Percentiles rank a stretch among this genome's conserved stretches.
phyloP scores from a whole-genome alignment of 2,329 filamentous ascomycete genomes.

The Trichophyton simii region DNA sequence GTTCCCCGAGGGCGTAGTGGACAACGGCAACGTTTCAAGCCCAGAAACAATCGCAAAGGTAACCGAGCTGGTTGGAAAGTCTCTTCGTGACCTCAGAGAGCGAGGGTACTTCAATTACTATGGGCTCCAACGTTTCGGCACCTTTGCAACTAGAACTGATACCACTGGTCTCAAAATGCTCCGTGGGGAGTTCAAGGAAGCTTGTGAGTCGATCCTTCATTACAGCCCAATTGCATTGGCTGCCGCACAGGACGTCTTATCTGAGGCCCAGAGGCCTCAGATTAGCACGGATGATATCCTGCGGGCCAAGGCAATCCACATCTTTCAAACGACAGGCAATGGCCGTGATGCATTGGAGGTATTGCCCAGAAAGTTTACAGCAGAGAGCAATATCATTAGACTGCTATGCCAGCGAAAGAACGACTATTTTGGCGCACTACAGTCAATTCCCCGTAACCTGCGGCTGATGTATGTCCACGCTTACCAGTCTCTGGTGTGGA shows the following conservation, averaged over 20 bases:
- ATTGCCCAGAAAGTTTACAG: constrained; percentile 69
- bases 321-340: constrained; percentile 54
- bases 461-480: constrained; percentile 93
- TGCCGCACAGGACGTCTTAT: constrained; percentile 38
- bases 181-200: constrained; percentile 65
- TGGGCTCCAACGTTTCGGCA: constrained; percentile 91
- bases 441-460: constrained; percentile 66
- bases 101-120: constrained; percentile 96
- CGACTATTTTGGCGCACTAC: constrained; percentile 72
- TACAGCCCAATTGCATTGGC: constrained; percentile 55
- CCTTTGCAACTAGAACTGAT: constrained; percentile 75
- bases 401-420: constrained; percentile 49
- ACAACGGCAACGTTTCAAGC: constrained; percentile 20
- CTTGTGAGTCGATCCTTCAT: constrained; percentile 62
- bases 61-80: constrained; percentile 37
- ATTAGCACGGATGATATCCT: constrained; percentile 63
- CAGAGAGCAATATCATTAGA: constrained; percentile 65
- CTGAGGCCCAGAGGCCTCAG: constrained; percentile 30
- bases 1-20: constrained; percentile 37
- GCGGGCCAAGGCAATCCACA: constrained; percentile 65
- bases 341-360: constrained; percentile 49
- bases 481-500: constrained; percentile 93
- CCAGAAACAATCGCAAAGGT: constrained; percentile 34
- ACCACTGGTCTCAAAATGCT: constrained; percentile 74
- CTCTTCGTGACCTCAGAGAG: constrained; percentile 54